phyloP scores from a whole-genome alignment of 345 rosid genomes.

The Excoecaria agallocha region DNA sequence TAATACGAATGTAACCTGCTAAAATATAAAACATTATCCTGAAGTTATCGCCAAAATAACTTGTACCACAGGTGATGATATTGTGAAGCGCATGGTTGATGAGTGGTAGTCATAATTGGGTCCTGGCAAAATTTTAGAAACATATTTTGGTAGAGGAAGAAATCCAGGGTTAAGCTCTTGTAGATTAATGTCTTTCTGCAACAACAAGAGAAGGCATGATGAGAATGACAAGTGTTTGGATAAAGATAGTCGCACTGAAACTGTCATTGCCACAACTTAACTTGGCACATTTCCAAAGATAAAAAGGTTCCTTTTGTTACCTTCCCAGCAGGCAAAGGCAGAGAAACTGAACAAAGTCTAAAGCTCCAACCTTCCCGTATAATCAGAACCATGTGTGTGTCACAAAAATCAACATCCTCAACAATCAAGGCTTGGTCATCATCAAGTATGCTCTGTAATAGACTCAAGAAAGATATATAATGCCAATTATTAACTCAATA shows the following conservation, averaged over 20 bases:
- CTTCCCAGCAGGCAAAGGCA: conserved; percentile 60
- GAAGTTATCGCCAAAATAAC: not conserved
- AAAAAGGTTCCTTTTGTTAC: conserved; percentile 32
- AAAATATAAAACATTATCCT: conserved; percentile 1
- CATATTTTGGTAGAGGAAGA: conserved; percentile 79
- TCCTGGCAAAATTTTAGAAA: conserved; percentile 72
- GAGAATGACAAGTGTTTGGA: conserved; percentile 14
- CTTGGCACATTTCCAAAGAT: not conserved
- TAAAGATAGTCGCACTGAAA: not conserved
- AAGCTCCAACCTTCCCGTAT: conserved; percentile 52
- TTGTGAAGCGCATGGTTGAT: conserved; percentile 73
- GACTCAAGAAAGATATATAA: not conserved
- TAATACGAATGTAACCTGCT: not conserved
- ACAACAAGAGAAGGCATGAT: conserved; percentile 13
- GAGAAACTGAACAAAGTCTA: conserved; percentile 68
- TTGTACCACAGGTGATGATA: conserved; percentile 91
- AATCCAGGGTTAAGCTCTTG: conserved; percentile 64
- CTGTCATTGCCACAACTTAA: not conserved
- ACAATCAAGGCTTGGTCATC: conserved; percentile 51
- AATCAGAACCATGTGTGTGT: conserved; percentile 60
- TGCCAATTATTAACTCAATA: not conserved
- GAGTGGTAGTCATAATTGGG: conserved; percentile 83
- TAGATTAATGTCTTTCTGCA: conserved; percentile 52
- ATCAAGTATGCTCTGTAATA: conserved; percentile 54
- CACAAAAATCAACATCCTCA: conserved; percentile 90